Evolutionary conservation across 176 grass and related monocot genomes (phyloP).

Genomic region (Eragrostis nindensis): DNA sequence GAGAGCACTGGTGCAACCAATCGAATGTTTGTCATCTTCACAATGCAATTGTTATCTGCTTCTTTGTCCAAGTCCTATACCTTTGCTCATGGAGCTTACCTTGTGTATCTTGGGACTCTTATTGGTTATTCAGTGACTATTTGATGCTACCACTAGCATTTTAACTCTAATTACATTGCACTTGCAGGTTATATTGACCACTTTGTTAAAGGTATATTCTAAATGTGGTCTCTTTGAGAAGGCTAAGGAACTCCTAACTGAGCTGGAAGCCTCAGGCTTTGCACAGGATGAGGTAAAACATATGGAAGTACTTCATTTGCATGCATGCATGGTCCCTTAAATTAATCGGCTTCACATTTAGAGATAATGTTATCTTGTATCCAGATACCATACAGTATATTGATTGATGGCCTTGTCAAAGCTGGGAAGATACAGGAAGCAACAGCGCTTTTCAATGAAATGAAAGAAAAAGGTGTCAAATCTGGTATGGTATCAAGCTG

Average conservation of each 20-base stretch:
- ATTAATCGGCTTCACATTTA: not conserved
- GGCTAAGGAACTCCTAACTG: constrained; percentile 67
- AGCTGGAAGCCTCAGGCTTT: constrained; percentile 81
- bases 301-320: constrained; percentile 8
- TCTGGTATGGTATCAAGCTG: constrained; percentile 55
- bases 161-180: constrained; percentile 15
- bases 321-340: constrained; percentile 18
- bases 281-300: constrained; percentile 86
- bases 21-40: not conserved
- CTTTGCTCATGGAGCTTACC: not conserved
- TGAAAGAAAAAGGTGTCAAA: constrained; percentile 81
- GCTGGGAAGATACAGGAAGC: constrained; percentile 74
- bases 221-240: constrained; percentile 94
- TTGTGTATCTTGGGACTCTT: not conserved
- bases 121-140: not conserved
- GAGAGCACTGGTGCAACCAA: not conserved
- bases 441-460: constrained; percentile 61
- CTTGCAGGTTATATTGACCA: constrained; percentile 85
- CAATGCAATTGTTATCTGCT: not conserved
- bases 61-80: constrained; percentile 11
- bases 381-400: constrained; percentile 90
- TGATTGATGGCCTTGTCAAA: constrained; percentile 94
- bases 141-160: constrained; percentile 14
- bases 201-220: constrained; percentile 96
- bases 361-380: constrained; percentile 19